phyloP scores from a whole-genome alignment of 169 alveolate species.

The Plasmodium gonderi region DNA sequence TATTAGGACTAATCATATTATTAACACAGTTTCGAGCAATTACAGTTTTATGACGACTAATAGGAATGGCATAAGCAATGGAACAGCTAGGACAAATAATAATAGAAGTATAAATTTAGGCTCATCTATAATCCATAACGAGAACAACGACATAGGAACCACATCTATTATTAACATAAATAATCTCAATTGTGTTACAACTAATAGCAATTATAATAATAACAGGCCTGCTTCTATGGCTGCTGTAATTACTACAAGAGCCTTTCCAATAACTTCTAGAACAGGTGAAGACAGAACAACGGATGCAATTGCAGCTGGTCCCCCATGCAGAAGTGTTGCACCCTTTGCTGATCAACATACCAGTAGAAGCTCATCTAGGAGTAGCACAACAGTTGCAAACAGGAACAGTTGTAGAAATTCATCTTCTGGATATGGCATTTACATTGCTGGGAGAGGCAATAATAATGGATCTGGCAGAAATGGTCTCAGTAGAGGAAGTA shows the following conservation, averaged over 20 bases:
- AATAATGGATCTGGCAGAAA: background rate
- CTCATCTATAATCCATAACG: background rate
- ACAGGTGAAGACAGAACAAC: background rate
- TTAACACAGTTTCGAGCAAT: background rate
- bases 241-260: background rate
- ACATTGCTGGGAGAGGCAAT: background rate
- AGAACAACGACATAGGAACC: background rate
- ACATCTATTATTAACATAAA: background rate
- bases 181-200: background rate
- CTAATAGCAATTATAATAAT: background rate
- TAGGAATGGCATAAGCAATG: background rate
- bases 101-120: background rate
- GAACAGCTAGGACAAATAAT: too few species aligned
- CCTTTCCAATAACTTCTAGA: background rate
- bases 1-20: background rate
- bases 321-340: background rate
- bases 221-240: background rate
- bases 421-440: background rate
- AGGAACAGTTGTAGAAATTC: background rate
- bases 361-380: background rate
- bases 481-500: background rate
- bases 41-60: conserved; percentile 4
- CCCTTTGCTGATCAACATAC: background rate
- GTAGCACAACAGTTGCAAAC: background rate
- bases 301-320: background rate